Evolutionary conservation across 768 basidiomycete genomes (phyloP).

Genomic region (Suillus fuscotomentosus): DNA sequence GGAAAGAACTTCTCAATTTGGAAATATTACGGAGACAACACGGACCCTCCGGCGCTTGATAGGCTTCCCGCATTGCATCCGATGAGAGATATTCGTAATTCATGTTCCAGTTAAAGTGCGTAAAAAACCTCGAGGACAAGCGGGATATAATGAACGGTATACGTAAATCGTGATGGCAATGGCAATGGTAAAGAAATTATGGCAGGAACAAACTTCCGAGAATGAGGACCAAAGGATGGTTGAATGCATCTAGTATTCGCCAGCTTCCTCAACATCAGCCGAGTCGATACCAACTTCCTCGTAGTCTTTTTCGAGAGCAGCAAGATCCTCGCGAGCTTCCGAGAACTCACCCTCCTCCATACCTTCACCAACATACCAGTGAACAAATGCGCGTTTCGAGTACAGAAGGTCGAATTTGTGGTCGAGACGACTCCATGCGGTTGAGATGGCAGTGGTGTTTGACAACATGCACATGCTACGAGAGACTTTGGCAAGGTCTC

Average conservation of each 20-base stretch:
- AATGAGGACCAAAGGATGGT: slow-evolving; percentile 21
- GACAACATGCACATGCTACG: slow-evolving; percentile 78
- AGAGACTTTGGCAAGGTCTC: slow-evolving; percentile 74
- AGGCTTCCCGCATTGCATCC: not conserved
- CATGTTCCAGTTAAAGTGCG: slow-evolving; percentile 14
- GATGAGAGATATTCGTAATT: slow-evolving; percentile 6
- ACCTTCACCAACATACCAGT: slow-evolving; percentile 74
- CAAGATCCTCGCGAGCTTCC: slow-evolving; percentile 97
- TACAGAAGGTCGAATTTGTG: slow-evolving; percentile 82
- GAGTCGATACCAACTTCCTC: slow-evolving; percentile 75
- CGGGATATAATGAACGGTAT: slow-evolving; percentile 28
- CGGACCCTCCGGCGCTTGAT: slow-evolving; percentile 1
- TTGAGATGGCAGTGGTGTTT: slow-evolving; percentile 71
- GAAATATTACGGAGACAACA: slow-evolving; percentile 18
- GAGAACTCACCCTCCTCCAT: slow-evolving; percentile 97
- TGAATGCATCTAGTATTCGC: slow-evolving; percentile 39
- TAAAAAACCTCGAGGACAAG: slow-evolving; percentile 16
- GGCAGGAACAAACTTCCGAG: slow-evolving; percentile 25
- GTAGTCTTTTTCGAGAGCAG: slow-evolving; percentile 98
- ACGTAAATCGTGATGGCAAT: slow-evolving; percentile 34
- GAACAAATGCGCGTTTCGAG: slow-evolving; percentile 58
- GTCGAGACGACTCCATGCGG: slow-evolving; percentile 71
- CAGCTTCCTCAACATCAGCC: slow-evolving; percentile 49
- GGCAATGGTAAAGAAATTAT: slow-evolving; percentile 25
- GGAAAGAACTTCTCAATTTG: slow-evolving; percentile 17